These are phyloP conservation scores for Chlorociboria aeruginascens DNA, from an alignment of 495 filamentous ascomycete species.

Conservation along the genomic window DNA sequence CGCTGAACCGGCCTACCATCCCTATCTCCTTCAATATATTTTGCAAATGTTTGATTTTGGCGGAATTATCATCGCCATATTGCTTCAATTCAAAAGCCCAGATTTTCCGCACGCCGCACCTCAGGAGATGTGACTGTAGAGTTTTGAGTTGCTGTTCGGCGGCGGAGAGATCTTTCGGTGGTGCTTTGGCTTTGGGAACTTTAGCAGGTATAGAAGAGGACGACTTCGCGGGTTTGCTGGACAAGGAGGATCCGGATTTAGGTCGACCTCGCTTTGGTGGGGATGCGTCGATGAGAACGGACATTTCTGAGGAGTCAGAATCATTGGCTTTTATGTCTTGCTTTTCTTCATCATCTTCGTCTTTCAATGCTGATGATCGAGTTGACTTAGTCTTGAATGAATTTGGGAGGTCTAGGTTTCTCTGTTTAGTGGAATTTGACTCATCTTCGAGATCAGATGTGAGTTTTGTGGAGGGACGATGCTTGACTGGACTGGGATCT, in stretches of 20 bases:
- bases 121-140: constrained; percentile 77
- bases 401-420: constrained; percentile 1
- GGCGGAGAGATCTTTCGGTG: constrained; percentile 39
- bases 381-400: constrained; percentile 3
- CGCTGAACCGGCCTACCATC: constrained; percentile 78
- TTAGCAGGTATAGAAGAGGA: constrained; percentile 14
- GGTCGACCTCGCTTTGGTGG: constrained; percentile 25
- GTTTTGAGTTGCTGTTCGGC: constrained; percentile 77
- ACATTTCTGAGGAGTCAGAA: constrained; percentile 76
- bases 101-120: constrained; percentile 89
- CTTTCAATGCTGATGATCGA: constrained; percentile 14
- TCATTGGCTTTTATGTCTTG: constrained; percentile 29
- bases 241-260: constrained; percentile 23
- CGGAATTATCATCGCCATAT: constrained; percentile 51
- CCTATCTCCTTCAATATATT: constrained; percentile 66
- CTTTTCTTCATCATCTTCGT: constrained; percentile 13
- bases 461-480: background rate
- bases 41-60: constrained; percentile 75
- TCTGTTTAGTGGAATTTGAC: background rate
- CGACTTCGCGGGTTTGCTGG: constrained; percentile 19
- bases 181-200: constrained; percentile 4
- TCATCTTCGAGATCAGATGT: background rate
- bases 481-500: background rate
- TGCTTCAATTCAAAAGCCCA: constrained; percentile 79
- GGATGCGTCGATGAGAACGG: constrained; percentile 57